Percentiles rank a stretch among this genome's conserved stretches.
Evolutionary conservation across 2,329 filamentous ascomycete species (phyloP).

Genomic region (Aspergillus vadensis): DNA sequence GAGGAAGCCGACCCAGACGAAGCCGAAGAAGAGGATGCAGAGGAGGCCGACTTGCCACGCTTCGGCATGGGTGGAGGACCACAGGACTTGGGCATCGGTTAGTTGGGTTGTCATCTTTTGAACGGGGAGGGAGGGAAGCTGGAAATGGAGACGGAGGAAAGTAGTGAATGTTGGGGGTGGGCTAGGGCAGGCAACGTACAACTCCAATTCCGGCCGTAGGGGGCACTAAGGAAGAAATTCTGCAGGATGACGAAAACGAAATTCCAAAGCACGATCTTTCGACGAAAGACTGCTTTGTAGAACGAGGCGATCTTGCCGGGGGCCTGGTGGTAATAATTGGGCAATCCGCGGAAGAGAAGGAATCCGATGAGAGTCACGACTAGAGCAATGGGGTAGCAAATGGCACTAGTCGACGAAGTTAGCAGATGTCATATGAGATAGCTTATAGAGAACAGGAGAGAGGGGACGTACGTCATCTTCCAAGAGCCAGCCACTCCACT

Average conservation of each 20-base stretch:
- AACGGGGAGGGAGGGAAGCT: too few relatives aligned
- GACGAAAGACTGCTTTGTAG: conserved; percentile 61
- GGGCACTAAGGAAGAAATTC: conserved; percentile 66
- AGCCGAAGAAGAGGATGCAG: conserved; percentile 48
- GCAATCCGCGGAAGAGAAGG: conserved; percentile 60
- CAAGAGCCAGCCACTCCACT: conserved; percentile 43
- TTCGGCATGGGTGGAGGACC: conserved; percentile 57
- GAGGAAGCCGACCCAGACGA: conserved; percentile 55
- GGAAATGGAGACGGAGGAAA: too few relatives aligned
- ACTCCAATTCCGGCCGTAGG: conserved; percentile 66
- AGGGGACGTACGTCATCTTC: conserved; percentile 36
- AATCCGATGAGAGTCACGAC: conserved; percentile 58
- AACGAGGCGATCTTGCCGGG: conserved; percentile 66
- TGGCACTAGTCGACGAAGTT: conserved; percentile 39
- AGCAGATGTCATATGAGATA: conserved; percentile 2
- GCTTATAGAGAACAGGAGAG: not conserved
- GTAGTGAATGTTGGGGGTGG: too few relatives aligned
- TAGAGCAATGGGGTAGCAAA: conserved; percentile 59
- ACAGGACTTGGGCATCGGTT: conserved; percentile 45
- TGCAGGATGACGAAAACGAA: conserved; percentile 63
- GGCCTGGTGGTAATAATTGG: conserved; percentile 65
- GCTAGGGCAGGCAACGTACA: conserved; percentile 29
- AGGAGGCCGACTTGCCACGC: conserved; percentile 60
- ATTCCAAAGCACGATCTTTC: conserved; percentile 52
- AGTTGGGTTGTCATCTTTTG: too few relatives aligned